phyloP scores from a whole-genome alignment of 2,329 filamentous ascomycete species.

The Trichoderma harzianum region DNA sequence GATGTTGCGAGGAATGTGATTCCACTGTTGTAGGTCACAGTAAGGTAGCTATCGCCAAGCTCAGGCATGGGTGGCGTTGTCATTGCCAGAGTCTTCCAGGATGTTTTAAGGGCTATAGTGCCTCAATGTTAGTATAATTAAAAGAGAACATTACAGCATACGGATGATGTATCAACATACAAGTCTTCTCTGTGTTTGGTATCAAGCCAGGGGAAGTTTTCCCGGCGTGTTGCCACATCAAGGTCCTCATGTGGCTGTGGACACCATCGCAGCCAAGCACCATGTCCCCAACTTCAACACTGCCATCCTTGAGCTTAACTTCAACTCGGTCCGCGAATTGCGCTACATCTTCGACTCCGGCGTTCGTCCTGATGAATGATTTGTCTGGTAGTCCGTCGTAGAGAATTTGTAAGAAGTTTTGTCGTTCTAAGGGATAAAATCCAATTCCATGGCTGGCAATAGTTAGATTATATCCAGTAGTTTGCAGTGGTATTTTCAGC shows the following conservation, averaged over 20 bases:
- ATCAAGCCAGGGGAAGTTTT: constrained; percentile 17
- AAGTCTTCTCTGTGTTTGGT: constrained; percentile 21
- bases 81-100: not conserved
- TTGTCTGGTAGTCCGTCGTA: constrained; percentile 19
- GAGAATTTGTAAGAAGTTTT: constrained; percentile 15
- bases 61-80: not conserved
- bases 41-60: not conserved
- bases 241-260: constrained; percentile 32
- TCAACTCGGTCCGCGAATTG: constrained; percentile 24
- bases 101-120: not conserved
- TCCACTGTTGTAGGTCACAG: constrained; percentile 24
- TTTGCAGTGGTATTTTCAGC: too few species aligned
- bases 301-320: constrained; percentile 35
- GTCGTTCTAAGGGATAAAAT: not conserved
- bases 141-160: not conserved
- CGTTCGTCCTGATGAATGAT: not conserved
- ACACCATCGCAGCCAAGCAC: constrained; percentile 40
- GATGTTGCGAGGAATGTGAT: constrained; percentile 23
- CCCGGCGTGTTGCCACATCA: constrained; percentile 27
- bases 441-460: not conserved
- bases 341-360: not conserved
- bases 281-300: constrained; percentile 34
- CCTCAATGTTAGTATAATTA: not conserved
- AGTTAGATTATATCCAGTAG: not conserved
- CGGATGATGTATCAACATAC: not conserved